Base-by-base conservation (phyloP, 352 stramenopile species). In the Phytophthora gonapodyides region DNA sequence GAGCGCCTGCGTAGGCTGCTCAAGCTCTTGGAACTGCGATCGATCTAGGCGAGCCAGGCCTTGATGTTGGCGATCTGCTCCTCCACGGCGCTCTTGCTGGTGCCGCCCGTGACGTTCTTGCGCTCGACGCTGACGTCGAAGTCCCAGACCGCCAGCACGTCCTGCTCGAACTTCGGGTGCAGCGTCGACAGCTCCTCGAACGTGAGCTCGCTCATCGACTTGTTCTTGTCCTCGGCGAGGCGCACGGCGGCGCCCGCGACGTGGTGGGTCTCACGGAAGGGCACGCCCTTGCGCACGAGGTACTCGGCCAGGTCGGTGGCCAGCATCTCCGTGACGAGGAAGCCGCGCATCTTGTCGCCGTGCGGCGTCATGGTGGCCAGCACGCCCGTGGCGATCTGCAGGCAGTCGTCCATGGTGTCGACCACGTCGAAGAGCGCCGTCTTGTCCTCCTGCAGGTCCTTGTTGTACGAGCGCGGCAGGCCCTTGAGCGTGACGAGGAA, bases 381-480 rank as follows among this genome's bases (percentile, higher is more conserved):
- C 21, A 99, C 97, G 40, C 97, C 97, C 7, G 91, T 98, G 21
- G 94, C 89, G 79, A 99, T 99, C 52, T 96, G 93, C 31, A 99
- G 75, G 68, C 95, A 99, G 84, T 99, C 97, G 67, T 98, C 88
- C 50, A 99, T 94, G 30, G 94, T 99, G 70, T 98, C 94, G 34
- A 99, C 92, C 7, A 96, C 91, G 80, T 99, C 93, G 66, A 99
- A 99, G 19, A 99, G 82, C 49, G 94, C 88, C 43, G 98, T 93
- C 86, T 99, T 99, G 81, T 99, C 97, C 80, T 99, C 97, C 78
- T 99, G 97, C 27, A 99, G 83, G 73, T 99, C 97, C 84, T 99
- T 99, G 84, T 99, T 99, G 91, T 99, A 99, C 24, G 96, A 98
- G 34, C 96, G 88, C 41, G 97, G 97, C 37, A 99, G 76, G 11